Percentiles rank a stretch among this genome's conserved stretches.
These are phyloP conservation scores for carrot (Daucus carota) DNA, from an alignment of 129 eudicot species.

Conservation along the genomic window DNA sequence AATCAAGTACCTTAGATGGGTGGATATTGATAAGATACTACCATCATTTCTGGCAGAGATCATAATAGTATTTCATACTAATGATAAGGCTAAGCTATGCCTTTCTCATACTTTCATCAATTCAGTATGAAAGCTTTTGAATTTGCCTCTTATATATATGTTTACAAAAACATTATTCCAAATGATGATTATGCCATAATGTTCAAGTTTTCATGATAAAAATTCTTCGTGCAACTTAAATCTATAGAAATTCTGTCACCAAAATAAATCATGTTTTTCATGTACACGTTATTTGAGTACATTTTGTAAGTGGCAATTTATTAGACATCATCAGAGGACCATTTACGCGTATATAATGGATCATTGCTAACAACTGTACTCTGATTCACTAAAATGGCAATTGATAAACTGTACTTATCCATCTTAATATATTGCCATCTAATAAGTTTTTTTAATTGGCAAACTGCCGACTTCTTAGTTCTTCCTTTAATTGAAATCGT, in stretches of 20 bases:
- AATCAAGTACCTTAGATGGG: background rate
- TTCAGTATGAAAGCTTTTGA: background rate
- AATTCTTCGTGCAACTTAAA: background rate
- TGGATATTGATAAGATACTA: background rate
- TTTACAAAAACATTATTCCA: too few relatives aligned
- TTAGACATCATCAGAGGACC: background rate
- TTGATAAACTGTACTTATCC: background rate
- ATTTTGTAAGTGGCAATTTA: background rate
- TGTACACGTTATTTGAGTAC: background rate
- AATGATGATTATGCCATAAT: background rate
- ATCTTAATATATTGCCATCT: background rate
- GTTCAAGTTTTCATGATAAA: background rate
- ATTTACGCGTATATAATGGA: background rate
- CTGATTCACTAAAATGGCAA: background rate
- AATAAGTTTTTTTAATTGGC: background rate
- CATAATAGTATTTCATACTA: background rate
- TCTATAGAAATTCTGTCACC: background rate
- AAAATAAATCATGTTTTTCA: background rate
- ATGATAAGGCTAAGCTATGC: background rate
- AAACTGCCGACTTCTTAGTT: background rate
- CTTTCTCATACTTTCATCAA: background rate
- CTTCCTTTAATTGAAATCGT: background rate
- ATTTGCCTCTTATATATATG: background rate
- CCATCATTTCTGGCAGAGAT: background rate
- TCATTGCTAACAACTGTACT: background rate